Percentiles rank a stretch among this genome's conserved stretches.
These are phyloP conservation scores for Hemileccinum impolitum DNA, from an alignment of 768 basidiomycete species.

Conservation along the genomic window DNA sequence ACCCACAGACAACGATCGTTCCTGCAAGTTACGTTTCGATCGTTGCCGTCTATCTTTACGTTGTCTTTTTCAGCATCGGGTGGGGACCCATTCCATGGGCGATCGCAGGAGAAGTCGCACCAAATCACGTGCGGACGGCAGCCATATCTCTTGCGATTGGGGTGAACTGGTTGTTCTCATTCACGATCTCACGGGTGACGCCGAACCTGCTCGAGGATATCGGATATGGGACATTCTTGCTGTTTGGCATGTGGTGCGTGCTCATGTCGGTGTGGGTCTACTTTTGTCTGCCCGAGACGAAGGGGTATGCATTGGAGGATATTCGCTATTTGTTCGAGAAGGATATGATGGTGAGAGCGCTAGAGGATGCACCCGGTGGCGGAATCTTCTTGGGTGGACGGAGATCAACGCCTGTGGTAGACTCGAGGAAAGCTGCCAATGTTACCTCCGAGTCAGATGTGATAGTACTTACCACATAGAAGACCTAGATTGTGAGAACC, in stretches of 20 bases:
- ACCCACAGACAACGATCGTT: conserved; percentile 26
- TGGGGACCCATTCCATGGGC: conserved; percentile 32
- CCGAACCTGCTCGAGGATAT: conserved; percentile 35
- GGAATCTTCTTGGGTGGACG: conserved; percentile 25
- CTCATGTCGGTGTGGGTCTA: conserved; percentile 35
- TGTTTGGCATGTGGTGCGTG: conserved; percentile 32
- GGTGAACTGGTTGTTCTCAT: conserved; percentile 37
- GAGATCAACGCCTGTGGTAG: conserved; percentile 27
- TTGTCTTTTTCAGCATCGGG: conserved; percentile 34
- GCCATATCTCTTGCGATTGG: conserved; percentile 33
- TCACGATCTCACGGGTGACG: conserved; percentile 36
- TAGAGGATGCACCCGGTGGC: conserved; percentile 36
- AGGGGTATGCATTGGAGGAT: conserved; percentile 38
- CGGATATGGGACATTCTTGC: conserved; percentile 31
- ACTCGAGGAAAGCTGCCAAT: conserved; percentile 15
- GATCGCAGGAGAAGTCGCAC: conserved; percentile 35
- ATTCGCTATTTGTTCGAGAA: conserved; percentile 37
- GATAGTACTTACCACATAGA: too few relatives aligned
- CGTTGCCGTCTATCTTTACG: conserved; percentile 38
- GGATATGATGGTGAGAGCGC: conserved; percentile 30
- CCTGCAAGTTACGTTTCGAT: conserved; percentile 38
- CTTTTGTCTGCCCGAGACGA: conserved; percentile 41
- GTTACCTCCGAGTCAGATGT: too few relatives aligned
- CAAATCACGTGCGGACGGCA: conserved; percentile 37
- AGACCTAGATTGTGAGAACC: too few relatives aligned